Conservation (phyloP, 2,329 filamentous ascomycete species). For the Aspergillus transmontanensis region DNA sequence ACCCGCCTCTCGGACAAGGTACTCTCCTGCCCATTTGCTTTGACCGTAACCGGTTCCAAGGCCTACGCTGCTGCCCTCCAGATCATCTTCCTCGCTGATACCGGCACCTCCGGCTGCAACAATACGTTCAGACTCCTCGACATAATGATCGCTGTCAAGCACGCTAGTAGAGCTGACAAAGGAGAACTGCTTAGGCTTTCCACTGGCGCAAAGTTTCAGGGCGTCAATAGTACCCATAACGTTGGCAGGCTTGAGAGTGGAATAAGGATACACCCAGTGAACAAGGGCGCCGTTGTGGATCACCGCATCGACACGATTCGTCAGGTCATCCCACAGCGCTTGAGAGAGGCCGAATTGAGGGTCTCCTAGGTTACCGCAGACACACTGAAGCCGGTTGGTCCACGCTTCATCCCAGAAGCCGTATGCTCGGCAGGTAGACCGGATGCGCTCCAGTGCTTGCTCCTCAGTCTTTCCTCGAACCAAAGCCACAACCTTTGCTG, state of each 20-base stretch:
- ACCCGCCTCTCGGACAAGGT: conserved; percentile 77
- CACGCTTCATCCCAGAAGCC: conserved; percentile 72
- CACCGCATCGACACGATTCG: conserved; percentile 68
- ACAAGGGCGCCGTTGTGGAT: conserved; percentile 80
- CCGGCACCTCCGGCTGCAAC: conserved; percentile 63
- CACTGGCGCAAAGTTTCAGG: conserved; percentile 73
- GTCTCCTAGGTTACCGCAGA: conserved; percentile 74
- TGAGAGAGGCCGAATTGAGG: conserved; percentile 72
- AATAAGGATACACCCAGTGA: conserved; percentile 81
- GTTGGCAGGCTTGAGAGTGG: conserved; percentile 71
- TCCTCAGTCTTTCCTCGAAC: conserved; percentile 69
- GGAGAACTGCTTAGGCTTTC: conserved; percentile 75
- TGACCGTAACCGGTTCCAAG: conserved; percentile 89
- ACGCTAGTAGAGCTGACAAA: conserved; percentile 84
- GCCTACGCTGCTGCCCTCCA: conserved; percentile 73
- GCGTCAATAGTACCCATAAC: conserved; percentile 79
- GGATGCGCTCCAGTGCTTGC: conserved; percentile 66
- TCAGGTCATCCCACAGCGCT: conserved; percentile 65
- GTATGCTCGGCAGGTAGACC: conserved; percentile 71
- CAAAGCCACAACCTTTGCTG: conserved; percentile 69
- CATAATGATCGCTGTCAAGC: conserved; percentile 80
- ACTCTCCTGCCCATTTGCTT: conserved; percentile 79
- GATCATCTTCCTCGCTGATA: conserved; percentile 74
- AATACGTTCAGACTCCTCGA: conserved; percentile 68
- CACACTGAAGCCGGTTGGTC: conserved; percentile 64